These are phyloP conservation scores for Suhomyces vadensis DNA, from an alignment of 805 yeast species.

Conservation along the genomic window DNA sequence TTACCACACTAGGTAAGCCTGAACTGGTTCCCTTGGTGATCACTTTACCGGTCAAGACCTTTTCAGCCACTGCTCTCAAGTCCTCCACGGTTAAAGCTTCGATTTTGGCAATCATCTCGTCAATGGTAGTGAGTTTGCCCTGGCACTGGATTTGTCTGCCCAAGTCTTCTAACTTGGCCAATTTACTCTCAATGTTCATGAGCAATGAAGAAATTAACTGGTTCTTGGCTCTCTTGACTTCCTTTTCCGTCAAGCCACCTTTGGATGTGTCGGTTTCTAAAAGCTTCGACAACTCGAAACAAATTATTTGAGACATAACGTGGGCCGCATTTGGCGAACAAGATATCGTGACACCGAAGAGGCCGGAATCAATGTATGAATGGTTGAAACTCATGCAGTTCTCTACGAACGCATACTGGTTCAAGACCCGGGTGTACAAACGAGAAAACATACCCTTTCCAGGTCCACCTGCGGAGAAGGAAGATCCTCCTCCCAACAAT, in stretches of 20 bases:
- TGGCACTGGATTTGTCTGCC: conserved; percentile 93
- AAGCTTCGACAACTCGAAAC: conserved; percentile 41
- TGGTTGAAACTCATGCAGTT: conserved; percentile 87
- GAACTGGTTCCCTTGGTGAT: conserved; percentile 45
- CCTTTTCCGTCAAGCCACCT: conserved; percentile 65
- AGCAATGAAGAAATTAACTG: conserved; percentile 83
- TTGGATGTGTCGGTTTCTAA: conserved; percentile 35
- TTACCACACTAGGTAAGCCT: conserved; percentile 78
- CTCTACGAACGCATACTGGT: conserved; percentile 89
- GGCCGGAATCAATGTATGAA: conserved; percentile 84
- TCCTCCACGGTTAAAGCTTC: conserved; percentile 67
- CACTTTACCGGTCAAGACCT: conserved; percentile 69
- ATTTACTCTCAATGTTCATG: conserved; percentile 90
- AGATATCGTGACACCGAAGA: conserved; percentile 85
- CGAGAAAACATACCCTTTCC: conserved; percentile 99
- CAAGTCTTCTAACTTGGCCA: conserved; percentile 93
- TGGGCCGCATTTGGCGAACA: conserved; percentile 86
- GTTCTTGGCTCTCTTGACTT: conserved; percentile 87
- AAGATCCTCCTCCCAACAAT: conserved; percentile 93
- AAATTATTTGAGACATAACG: conserved; percentile 76
- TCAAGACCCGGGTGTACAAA: conserved; percentile 85
- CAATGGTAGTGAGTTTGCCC: conserved; percentile 69
- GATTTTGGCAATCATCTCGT: conserved; percentile 79
- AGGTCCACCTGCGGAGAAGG: conserved; percentile 98
- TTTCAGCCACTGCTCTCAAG: conserved; percentile 69